A percentile compares a stretch with the other conserved stretches of the same genome.
Evolutionary conservation across 2,329 filamentous ascomycete genomes (phyloP).

Genomic region (Fusarium chuoi): DNA sequence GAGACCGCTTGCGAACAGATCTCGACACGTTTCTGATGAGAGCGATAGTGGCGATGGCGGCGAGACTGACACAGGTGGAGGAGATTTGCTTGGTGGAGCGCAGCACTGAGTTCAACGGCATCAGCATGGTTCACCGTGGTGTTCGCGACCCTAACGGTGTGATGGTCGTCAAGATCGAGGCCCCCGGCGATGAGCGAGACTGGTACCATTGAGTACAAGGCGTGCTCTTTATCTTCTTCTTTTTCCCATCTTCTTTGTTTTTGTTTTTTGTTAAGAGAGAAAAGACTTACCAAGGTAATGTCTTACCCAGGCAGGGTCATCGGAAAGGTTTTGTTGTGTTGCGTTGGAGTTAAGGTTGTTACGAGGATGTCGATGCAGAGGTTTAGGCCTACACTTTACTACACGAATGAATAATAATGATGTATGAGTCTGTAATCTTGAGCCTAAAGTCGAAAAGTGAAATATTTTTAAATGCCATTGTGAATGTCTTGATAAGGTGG

Average conservation of each 20-base stretch:
- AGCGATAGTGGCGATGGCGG: not conserved
- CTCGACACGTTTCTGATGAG: not conserved
- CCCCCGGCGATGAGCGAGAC: not conserved
- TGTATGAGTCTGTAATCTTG: not conserved
- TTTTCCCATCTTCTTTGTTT: not conserved
- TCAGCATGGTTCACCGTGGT: not conserved
- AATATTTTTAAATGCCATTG: fast-evolving
- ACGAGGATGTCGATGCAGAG: not conserved
- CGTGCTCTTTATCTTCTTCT: no score
- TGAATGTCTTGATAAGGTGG: fast-evolving
- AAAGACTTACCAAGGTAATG: no score
- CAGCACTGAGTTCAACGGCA: not conserved
- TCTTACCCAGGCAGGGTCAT: not conserved
- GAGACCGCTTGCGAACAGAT: fast-evolving
- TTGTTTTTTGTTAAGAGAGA: not conserved
- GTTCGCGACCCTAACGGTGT: not conserved
- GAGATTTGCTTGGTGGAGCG: not conserved
- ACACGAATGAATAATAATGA: not conserved
- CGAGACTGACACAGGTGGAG: not conserved
- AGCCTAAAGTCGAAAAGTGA: fast-evolving
- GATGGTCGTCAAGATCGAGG: not conserved
- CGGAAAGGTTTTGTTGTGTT: not conserved
- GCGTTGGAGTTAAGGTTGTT: not conserved
- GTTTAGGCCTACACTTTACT: not conserved
- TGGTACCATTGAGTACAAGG: not conserved